phyloP scores from a whole-genome alignment of 805 yeast species.

The Suhomyces sp. region DNA sequence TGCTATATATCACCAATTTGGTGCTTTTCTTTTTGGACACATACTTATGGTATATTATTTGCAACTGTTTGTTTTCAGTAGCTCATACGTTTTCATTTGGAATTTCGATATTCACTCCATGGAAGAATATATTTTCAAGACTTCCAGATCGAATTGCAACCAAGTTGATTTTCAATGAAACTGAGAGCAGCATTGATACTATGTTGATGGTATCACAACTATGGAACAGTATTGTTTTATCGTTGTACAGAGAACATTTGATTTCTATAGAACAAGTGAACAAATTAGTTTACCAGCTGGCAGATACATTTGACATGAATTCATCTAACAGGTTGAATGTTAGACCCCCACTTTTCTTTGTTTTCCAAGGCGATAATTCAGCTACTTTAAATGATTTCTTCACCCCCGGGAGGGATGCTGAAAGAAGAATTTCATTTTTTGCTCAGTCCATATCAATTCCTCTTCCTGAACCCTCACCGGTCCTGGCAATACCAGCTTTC shows the following conservation, averaged over 20 bases:
- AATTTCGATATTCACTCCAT: constrained; percentile 35
- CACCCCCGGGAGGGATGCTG: constrained; percentile 47
- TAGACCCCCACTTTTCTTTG: constrained; percentile 45
- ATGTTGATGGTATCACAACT: constrained; percentile 12
- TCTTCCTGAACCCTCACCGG: constrained; percentile 47
- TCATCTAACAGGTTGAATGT: constrained; percentile 9
- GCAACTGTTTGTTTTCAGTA: constrained; percentile 35
- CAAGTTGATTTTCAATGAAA: constrained; percentile 19
- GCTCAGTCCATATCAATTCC: constrained; percentile 52
- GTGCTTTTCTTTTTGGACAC: constrained; percentile 38
- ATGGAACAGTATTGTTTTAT: constrained; percentile 18
- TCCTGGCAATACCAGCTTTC: constrained; percentile 47
- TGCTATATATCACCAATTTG: constrained; percentile 27
- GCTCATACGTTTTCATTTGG: constrained; percentile 31
- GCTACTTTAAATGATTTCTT: constrained; percentile 39
- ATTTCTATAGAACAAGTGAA: constrained; percentile 42
- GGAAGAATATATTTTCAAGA: constrained; percentile 34
- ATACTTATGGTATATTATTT: constrained; percentile 39
- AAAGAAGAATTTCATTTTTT: constrained; percentile 50
- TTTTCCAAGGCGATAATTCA: constrained; percentile 45
- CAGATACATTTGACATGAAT: not conserved
- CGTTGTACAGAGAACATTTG: constrained; percentile 34
- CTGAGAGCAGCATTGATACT: constrained; percentile 8
- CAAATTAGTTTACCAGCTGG: constrained; percentile 26
- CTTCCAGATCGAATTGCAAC: constrained; percentile 34